These are phyloP conservation scores for Fusarium irregulare DNA, from an alignment of 2,329 filamentous ascomycete species.

Conservation along the genomic window DNA sequence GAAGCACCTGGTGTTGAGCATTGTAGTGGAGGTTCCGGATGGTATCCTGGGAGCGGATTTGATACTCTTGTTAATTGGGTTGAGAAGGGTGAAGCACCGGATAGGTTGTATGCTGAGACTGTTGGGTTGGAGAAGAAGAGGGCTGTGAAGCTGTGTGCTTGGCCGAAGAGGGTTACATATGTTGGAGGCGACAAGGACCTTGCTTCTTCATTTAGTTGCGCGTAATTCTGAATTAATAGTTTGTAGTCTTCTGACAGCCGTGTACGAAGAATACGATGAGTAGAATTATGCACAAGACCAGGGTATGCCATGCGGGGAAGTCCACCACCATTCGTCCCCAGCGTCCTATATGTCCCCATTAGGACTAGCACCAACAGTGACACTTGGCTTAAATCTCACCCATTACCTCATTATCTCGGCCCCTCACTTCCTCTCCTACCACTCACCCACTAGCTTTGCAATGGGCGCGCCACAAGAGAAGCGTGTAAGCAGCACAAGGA, in stretches of 20 bases:
- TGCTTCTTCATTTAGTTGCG: slow-evolving; percentile 20
- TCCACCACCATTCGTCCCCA: neutral
- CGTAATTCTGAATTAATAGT: too few relatives aligned
- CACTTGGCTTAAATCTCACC: neutral
- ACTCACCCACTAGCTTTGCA: neutral
- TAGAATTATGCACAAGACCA: neutral
- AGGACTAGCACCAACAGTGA: neutral
- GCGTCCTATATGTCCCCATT: neutral
- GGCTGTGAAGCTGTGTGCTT: slow-evolving; percentile 11
- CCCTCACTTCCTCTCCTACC: neutral
- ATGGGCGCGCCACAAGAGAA: neutral
- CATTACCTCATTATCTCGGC: neutral
- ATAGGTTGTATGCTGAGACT: slow-evolving; percentile 23
- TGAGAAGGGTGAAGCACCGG: slow-evolving; percentile 15
- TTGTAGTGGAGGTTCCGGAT: slow-evolving; percentile 13
- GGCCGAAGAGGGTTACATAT: slow-evolving; percentile 19
- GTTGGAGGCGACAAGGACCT: neutral
- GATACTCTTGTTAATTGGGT: slow-evolving; percentile 31
- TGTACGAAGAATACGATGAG: neutral
- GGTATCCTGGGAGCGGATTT: slow-evolving; percentile 16
- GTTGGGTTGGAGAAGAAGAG: neutral
- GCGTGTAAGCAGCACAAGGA: neutral
- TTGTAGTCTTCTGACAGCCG: neutral
- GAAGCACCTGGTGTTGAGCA: slow-evolving; percentile 30
- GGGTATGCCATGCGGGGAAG: neutral